phyloP scores from a whole-genome alignment of 106 monocot genomes.

The Narthecium ossifragum region DNA sequence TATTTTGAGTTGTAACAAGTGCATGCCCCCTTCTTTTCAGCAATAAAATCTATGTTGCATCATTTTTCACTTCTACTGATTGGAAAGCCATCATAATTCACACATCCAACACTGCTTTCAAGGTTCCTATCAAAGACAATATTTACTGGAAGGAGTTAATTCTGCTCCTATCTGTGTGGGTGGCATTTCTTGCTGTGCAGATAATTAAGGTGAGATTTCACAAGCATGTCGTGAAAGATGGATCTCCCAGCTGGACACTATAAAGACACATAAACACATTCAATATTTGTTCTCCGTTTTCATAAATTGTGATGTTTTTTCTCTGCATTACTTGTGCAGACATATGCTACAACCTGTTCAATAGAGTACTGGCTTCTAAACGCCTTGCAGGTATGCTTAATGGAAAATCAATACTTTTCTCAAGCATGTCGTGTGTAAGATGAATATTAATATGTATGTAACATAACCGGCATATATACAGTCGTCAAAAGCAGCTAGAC shows the following conservation, averaged over 20 bases:
- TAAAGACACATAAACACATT: too few species aligned
- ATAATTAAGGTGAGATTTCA: constrained; percentile 31
- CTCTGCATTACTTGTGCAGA: constrained; percentile 22
- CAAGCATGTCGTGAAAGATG: too few species aligned
- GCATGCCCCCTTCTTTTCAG: background rate
- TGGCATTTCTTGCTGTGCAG: constrained; percentile 53
- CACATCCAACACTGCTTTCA: background rate
- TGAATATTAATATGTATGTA: too few species aligned
- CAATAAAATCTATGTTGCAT: background rate
- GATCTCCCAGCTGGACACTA: too few species aligned
- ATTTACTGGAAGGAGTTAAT: constrained; percentile 48
- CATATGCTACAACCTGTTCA: constrained; percentile 42
- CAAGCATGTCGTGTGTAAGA: too few species aligned
- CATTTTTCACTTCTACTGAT: background rate
- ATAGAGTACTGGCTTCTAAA: constrained; percentile 53
- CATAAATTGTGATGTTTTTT: too few species aligned
- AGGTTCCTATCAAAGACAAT: constrained; percentile 45
- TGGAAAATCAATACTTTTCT: too few species aligned
- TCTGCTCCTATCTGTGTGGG: constrained; percentile 46
- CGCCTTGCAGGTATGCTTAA: constrained; percentile 41
- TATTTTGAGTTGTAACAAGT: background rate
- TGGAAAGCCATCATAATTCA: background rate
- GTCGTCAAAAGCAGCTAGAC: too few species aligned
- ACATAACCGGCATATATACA: too few species aligned
- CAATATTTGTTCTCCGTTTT: too few species aligned